phyloP scores from a whole-genome alignment of 2,329 filamentous ascomycete species.

The Sporothrix phasma region DNA sequence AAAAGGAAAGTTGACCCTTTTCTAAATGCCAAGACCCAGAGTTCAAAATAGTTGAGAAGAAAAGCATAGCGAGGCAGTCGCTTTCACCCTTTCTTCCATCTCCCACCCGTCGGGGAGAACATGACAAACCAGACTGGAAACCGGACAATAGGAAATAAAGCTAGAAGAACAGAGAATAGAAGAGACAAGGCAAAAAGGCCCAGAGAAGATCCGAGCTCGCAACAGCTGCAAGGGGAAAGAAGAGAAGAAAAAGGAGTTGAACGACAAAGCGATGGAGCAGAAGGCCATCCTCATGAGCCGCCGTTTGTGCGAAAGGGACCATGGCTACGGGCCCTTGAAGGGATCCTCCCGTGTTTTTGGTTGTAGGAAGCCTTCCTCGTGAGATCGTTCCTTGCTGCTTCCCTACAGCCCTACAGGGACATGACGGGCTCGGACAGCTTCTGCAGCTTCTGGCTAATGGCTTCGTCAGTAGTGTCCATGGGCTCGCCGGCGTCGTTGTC shows the following conservation, averaged over 20 bases:
- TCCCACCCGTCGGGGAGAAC: not conserved
- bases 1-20: not conserved
- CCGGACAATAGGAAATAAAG: not conserved
- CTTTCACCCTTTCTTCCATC: not conserved
- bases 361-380: no score
- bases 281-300: no score
- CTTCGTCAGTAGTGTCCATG: slow-evolving; percentile 13
- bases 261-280: not conserved
- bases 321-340: no score
- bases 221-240: no score
- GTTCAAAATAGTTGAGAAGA: not conserved
- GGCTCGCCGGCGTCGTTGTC: slow-evolving; percentile 5
- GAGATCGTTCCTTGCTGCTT: no score
- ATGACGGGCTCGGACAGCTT: not conserved
- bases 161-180: not conserved
- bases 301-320: no score
- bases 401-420: not conserved
- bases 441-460: not conserved
- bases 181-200: not conserved
- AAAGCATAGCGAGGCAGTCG: no score
- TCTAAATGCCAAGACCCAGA: not conserved
- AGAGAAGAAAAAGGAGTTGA: not conserved
- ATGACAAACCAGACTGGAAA: not conserved
- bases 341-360: no score
- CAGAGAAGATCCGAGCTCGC: no score